A percentile compares a stretch with the other conserved stretches of the same genome.
These are phyloP conservation scores for Sequoia sempervirens DNA, from an alignment of 75 land plant species.

Conservation along the genomic window DNA sequence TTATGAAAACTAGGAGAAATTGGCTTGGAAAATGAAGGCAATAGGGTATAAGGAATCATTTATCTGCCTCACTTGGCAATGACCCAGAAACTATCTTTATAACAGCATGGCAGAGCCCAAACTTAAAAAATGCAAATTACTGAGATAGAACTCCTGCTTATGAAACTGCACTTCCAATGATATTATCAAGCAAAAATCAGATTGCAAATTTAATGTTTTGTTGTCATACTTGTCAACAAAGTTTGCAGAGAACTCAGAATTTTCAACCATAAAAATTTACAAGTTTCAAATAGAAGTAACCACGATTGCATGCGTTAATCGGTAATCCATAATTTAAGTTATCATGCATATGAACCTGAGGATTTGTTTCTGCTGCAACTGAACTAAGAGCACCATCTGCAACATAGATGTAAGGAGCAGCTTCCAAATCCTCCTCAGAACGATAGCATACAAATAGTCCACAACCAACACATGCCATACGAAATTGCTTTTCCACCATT, in stretches of 20 bases:
- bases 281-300: background rate
- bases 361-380: conserved; percentile 97
- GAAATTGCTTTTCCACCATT: conserved; percentile 84
- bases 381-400: conserved; percentile 98
- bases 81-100: too few relatives aligned
- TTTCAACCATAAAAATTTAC: background rate
- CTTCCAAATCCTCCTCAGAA: conserved; percentile 82
- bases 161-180: background rate
- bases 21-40: too few relatives aligned
- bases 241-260: background rate
- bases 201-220: background rate
- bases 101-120: too few relatives aligned
- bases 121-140: background rate
- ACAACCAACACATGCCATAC: conserved; percentile 91
- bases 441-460: conserved; percentile 97
- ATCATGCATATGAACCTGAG: conserved; percentile 59
- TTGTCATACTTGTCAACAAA: background rate
- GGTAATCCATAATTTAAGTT: background rate
- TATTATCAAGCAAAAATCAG: background rate
- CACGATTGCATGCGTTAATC: background rate
- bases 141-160: background rate
- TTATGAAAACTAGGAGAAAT: too few relatives aligned
- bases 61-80: too few relatives aligned
- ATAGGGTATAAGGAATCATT: too few relatives aligned
- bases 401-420: conserved; percentile 78